Conservation (phyloP, 805 yeast species). For the Wickerhamomyces chambardii region DNA sequence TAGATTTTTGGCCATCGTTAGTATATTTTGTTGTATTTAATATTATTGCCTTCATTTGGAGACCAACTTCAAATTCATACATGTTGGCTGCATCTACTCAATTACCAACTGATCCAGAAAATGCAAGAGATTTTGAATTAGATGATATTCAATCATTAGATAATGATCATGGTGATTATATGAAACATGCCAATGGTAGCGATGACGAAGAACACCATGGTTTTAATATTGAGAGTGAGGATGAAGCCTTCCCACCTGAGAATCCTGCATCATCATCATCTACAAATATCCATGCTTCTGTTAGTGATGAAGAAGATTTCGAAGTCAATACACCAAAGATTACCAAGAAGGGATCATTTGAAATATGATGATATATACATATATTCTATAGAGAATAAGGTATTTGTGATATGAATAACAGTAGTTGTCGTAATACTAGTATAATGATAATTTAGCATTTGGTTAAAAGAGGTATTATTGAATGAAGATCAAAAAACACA, state of each 20-base stretch:
- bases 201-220: constrained; percentile 7
- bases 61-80: constrained; percentile 94
- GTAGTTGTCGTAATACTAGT: no score
- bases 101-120: constrained; percentile 72
- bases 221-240: neutral
- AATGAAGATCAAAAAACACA: no score
- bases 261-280: no score
- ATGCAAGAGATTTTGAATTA: constrained; percentile 57
- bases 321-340: neutral
- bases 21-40: constrained; percentile 79
- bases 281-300: no score
- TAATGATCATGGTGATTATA: constrained; percentile 23
- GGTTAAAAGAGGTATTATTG: no score
- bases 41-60: constrained; percentile 86
- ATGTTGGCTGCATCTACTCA: constrained; percentile 93
- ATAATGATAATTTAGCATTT: no score
- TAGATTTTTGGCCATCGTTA: constrained; percentile 93
- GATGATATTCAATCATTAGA: constrained; percentile 41
- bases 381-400: no score
- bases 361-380: no score
- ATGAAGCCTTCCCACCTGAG: no score
- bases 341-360: neutral
- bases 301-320: no score
- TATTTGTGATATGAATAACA: no score
- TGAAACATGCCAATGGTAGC: constrained; percentile 16